Evolutionary conservation across 208 protist genomes (phyloP).

Genomic region (Crithidia brevicula): DNA sequence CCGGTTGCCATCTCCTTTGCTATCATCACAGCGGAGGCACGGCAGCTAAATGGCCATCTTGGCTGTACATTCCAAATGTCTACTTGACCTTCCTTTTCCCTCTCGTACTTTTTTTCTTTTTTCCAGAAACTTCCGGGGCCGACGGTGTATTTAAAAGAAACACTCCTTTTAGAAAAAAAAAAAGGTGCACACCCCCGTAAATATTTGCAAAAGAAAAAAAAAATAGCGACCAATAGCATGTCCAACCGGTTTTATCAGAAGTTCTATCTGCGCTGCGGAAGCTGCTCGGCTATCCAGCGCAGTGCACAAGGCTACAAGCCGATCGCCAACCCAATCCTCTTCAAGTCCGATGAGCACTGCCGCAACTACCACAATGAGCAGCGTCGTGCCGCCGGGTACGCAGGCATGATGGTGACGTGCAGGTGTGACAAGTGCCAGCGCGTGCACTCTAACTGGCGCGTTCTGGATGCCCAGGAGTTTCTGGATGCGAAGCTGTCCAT

Average conservation of each 20-base stretch:
- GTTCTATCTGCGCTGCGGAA: conserved; percentile 75
- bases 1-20: no score
- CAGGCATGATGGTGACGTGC: conserved; percentile 59
- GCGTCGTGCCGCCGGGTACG: conserved; percentile 59
- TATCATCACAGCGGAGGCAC: no score
- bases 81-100: neutral
- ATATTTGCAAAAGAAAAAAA: conserved; percentile 11
- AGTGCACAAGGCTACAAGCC: conserved; percentile 76
- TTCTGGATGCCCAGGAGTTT: conserved; percentile 74
- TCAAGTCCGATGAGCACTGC: conserved; percentile 84
- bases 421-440: conserved; percentile 68
- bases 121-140: neutral
- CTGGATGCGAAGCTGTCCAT: conserved; percentile 72
- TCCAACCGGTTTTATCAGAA: conserved; percentile 86
- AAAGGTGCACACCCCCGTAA: neutral
- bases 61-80: no score
- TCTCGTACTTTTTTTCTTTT: neutral
- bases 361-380: conserved; percentile 82
- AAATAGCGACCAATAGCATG: conserved; percentile 33
- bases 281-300: conserved; percentile 70
- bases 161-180: neutral
- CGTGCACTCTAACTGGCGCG: conserved; percentile 77
- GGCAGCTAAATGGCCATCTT: no score
- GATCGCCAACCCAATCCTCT: conserved; percentile 88
- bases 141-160: no score